Percentiles rank a stretch among this genome's conserved stretches.
These are phyloP conservation scores for Aspergillus sclerotialis DNA, from an alignment of 2,329 filamentous ascomycete genomes.

Conservation along the genomic window DNA sequence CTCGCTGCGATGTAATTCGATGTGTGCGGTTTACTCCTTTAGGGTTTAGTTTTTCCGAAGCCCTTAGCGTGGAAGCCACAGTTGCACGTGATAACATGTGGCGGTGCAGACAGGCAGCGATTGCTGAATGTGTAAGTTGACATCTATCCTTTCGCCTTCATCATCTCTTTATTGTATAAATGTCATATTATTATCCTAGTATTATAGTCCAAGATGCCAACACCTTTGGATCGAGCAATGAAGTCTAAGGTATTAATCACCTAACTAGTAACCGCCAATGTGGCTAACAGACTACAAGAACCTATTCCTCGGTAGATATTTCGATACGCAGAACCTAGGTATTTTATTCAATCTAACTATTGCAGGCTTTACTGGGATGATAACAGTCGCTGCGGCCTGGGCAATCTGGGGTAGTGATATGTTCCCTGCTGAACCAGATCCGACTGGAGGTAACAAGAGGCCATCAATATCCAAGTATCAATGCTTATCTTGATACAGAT, in stretches of 20 bases:
- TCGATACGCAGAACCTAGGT: slow-evolving; percentile 1
- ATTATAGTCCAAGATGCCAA: slow-evolving; percentile 66
- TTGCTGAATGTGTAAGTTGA: not conserved
- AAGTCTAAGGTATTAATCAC: slow-evolving; percentile 56
- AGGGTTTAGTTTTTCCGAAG: slow-evolving; percentile 15
- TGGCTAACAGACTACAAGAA: slow-evolving; percentile 44
- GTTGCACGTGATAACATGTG: slow-evolving; percentile 12
- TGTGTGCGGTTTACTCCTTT: slow-evolving; percentile 13
- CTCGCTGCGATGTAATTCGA: too few species aligned
- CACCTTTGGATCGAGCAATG: slow-evolving; percentile 60
- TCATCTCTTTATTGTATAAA: too few species aligned
- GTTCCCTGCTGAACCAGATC: slow-evolving; percentile 68
- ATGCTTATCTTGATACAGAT: slow-evolving; percentile 36
- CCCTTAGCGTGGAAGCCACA: slow-evolving; percentile 8
- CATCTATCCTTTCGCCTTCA: too few species aligned
- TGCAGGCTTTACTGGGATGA: slow-evolving; percentile 69
- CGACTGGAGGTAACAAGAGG: slow-evolving; percentile 60
- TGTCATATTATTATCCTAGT: too few species aligned
- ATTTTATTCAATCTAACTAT: slow-evolving; percentile 16
- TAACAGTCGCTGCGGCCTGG: slow-evolving; percentile 76
- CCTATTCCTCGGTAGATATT: slow-evolving; percentile 56
- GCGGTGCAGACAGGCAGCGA: slow-evolving; percentile 8
- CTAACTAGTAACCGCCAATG: not conserved
- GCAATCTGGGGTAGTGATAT: slow-evolving; percentile 79
- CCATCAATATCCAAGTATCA: not conserved